Base-by-base conservation (phyloP, 1,139 yeast genomes). In the Candida sp. region DNA sequence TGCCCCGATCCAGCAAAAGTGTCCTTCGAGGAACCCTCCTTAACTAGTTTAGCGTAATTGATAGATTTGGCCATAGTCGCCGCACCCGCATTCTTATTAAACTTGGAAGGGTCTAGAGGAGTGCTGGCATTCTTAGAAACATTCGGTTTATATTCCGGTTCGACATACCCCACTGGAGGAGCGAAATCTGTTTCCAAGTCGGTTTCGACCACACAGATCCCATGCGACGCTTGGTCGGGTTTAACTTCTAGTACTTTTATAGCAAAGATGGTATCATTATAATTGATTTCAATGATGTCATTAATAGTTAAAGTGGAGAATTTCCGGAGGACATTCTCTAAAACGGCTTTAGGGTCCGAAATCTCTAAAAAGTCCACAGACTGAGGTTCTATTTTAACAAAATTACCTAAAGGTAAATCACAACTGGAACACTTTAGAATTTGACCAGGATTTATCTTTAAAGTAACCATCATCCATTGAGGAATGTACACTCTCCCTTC, bases 101-200 rank as follows among this genome's bases (percentile, higher is more conserved):
- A 73, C 41, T 57, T 61, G 3, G 66, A 49, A 2, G 75, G 73
- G 32, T 63, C 60, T 29, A 69, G 69, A 9, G 72, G 63, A 22
- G 54, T 66, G 9, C 60, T 53, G 0, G 66, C 53, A 2, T 79
- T 70, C 45, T 70, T 70, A 19, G 62, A 53, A 0, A 55, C 58
- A 40, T 58, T 55, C 5, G 76, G 77, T 40, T 58, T 66, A 51
- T 81, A 81, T 52, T 82, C 86, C 1, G 96, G 96, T 59, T 93
- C 99, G 25, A 88, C 97, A 58, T 95, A 95, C 0, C 99, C 99
- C 4, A 93, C 97, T 0, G 99, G 99, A 3, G 99, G 96, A 2
- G 98, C 99, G 70, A 95, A 95, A 60, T 95, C 99, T 0, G 97
- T 96, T 49, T 88, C 96, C 51, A 95, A 75, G 69, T 95, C 99